Percentiles rank a stretch among this genome's conserved stretches.
phyloP scores from a whole-genome alignment of 1,284 basidiomycete genomes.

The Lignosus rhinocerotis region DNA sequence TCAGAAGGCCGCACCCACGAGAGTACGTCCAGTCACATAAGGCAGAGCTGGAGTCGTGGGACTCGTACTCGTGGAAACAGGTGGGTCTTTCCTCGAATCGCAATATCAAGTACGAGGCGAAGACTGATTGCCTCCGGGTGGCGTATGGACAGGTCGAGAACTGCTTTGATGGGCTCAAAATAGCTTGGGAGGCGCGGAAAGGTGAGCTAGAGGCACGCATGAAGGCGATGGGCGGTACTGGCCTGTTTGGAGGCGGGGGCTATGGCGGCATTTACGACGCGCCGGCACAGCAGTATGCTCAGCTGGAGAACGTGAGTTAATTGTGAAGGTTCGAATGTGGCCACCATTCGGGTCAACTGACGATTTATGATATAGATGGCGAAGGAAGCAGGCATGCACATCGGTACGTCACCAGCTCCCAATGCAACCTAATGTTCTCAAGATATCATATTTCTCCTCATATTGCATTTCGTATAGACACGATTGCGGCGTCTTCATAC shows the following conservation, averaged over 20 bases:
- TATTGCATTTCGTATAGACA: constrained; percentile 24
- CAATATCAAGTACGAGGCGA: neutral
- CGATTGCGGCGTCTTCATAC: constrained; percentile 37
- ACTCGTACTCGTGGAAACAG: constrained; percentile 40
- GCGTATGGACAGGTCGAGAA: constrained; percentile 29
- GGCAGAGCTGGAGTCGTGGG: constrained; percentile 40
- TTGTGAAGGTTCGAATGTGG: neutral
- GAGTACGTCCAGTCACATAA: constrained; percentile 39
- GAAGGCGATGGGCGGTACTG: constrained; percentile 31
- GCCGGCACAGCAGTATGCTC: constrained; percentile 35
- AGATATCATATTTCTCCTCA: neutral
- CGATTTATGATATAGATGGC: constrained; percentile 26
- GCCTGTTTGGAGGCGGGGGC: constrained; percentile 33
- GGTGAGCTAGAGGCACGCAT: constrained; percentile 33
- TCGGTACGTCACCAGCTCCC: constrained; percentile 28
- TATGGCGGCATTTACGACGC: constrained; percentile 30
- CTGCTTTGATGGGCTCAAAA: constrained; percentile 36
- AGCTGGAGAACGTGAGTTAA: constrained; percentile 33
- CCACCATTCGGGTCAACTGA: neutral
- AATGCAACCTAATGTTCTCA: neutral
- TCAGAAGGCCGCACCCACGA: constrained; percentile 35
- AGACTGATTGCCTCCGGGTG: neutral
- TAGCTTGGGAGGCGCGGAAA: constrained; percentile 36
- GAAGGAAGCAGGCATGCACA: constrained; percentile 36
- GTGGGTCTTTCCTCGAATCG: constrained; percentile 9